These are phyloP conservation scores for Allium sativum DNA, from an alignment of 106 monocot genomes.

Conservation along the genomic window DNA sequence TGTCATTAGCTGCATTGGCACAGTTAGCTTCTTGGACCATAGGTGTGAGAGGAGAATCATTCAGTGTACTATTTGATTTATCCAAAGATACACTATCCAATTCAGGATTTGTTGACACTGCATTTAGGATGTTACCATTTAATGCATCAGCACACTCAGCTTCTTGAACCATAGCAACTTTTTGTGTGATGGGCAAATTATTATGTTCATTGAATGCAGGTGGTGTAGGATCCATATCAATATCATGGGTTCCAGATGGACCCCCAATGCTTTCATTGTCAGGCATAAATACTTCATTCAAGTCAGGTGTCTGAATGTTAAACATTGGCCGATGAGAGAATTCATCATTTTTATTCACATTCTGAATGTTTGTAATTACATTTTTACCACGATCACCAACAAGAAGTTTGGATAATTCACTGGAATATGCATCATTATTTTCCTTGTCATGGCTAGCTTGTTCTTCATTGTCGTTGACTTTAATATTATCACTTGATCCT, in stretches of 20 bases:
- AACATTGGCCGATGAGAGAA: conserved; percentile 31
- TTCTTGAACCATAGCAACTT: too few relatives aligned
- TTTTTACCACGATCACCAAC: conserved; percentile 8
- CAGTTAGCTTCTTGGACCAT: neutral
- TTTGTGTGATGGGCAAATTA: conserved; percentile 57
- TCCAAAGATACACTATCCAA: too few relatives aligned
- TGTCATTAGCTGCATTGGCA: conserved; percentile 24
- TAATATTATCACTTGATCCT: conserved; percentile 27
- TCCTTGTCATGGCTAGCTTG: conserved; percentile 23
- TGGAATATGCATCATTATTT: conserved; percentile 17
- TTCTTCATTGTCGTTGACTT: neutral
- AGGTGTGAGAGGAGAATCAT: too few relatives aligned
- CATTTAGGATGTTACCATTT: too few relatives aligned
- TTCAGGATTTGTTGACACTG: too few relatives aligned
- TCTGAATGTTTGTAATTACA: conserved; percentile 6
- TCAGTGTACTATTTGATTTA: too few relatives aligned
- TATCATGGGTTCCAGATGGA: conserved; percentile 18
- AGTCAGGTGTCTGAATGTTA: conserved; percentile 61
- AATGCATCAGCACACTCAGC: too few relatives aligned
- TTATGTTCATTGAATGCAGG: conserved; percentile 36
- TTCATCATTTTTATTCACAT: conserved; percentile 16
- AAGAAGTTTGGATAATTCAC: conserved; percentile 24
- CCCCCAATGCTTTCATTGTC: conserved; percentile 16
- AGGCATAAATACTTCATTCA: conserved; percentile 52
- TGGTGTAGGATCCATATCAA: conserved; percentile 12